Evolutionary conservation across 2,329 filamentous ascomycete species (phyloP), one percentile per base, ranked within the genome.

Genomic region (Hypoxylon sp.): DNA sequence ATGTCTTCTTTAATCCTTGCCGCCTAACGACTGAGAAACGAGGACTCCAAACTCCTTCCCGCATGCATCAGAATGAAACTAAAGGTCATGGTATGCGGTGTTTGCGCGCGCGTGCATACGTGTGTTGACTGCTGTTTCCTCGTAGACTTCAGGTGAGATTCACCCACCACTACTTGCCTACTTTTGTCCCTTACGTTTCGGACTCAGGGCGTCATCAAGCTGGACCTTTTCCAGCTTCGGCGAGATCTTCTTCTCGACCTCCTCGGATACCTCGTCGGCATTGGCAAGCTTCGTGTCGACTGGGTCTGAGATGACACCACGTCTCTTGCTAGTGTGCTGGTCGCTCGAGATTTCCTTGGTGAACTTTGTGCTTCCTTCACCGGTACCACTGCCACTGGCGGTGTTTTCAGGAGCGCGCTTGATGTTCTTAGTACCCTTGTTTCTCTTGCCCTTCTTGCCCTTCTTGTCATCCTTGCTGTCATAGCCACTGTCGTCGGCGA

Each of bases 291-390:
- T 8, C n/a, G 37, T 17, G 6, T 42, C 8, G 37, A 17, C 9
- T 31, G 31, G 0, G 51, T 9, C 2, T 11, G 51, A 11, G n/a
- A 54, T 8, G 4, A 55, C 59, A 29, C 29, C 31, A n/a, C 59
- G 59, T 33, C 22, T 50, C 59, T 62, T 62, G 3, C 5, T n/a
- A 17, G 51, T 26, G 8, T 31, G 51, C 29, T 39, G 42, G 13
- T 61, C 44, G 17, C 17, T 44, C 39, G 39, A 44, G 39, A 44
- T 3, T 19, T 44, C 5, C 17, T 44, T 44, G 39, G 39, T 44
- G 39, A 44, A 44, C 17, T 44, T 44, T 11, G 39, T 31, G 29
- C 29, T 31, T 31, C 29, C 29, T 31, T 31, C 29, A 6, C 29
- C 17, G 11, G 24, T 53, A n/a, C 17, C 31, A 6, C n/a, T 53